Base-by-base conservation (phyloP, 176 grass and related monocot species). In the Cenchrus purpureus region DNA sequence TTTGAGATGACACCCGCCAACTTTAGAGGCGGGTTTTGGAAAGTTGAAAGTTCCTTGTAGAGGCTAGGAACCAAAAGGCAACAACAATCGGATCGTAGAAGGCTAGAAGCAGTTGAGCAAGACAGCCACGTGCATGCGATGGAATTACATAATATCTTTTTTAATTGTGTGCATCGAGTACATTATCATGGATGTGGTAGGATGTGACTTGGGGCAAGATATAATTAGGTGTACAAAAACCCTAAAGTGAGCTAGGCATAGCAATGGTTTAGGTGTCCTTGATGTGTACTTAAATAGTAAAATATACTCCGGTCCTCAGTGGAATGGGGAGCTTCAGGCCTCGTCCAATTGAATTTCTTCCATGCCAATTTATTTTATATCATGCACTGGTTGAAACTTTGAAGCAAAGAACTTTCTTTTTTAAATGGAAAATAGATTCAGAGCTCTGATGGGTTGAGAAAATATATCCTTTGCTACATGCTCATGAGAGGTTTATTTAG, bases 211-310 rank as follows among this genome's bases (percentile, higher is more conserved):
- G 40, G 44, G 13, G 65, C 56, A 72, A 63, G 55, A 78, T 32
- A 79, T 65, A 65, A 55, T 57, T 83, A 70, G 87, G 43, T 82
- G 71, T 73, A 84, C 67, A 49, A 48, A 79, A 65, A 74, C 12
- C 48, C 12, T 81, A 51, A 11, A 72, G 40, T 43, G 67, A 86
- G 80, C 32, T 71, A 56, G 65, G 48, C 22, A 72, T 79, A 48
- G 31, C 11, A 48, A 49, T 73, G 48, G 57, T 79, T 88, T 17
- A 71, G 62, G 74, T 71, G 32, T 78, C 80, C 64, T 77, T 53
- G 28, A 1, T 82, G 10, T 71, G 19, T 37, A 68, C 16, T 3
- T 52, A 13, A 2, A 56, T 17, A 10, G 34, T 31, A 7, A 9
- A 31, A 31, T 31, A 25, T 12, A 14, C 2, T 20, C 52, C 54